Conservation (phyloP, 495 filamentous ascomycete species). For the Hypoxylon crocopeplum region DNA sequence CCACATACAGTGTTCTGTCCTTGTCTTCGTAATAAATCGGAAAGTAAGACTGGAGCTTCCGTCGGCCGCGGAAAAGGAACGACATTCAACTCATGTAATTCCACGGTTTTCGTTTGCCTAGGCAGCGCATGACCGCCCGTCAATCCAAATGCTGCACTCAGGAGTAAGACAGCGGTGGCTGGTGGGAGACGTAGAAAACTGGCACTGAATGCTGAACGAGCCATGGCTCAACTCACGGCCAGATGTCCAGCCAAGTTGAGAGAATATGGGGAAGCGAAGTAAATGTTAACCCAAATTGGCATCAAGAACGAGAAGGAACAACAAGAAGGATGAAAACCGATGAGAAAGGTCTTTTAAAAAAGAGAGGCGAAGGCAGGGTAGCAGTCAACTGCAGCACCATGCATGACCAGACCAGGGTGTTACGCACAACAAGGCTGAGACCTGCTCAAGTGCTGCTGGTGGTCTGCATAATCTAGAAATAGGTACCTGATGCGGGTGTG, state of each 20-base stretch:
- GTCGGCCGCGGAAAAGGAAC: conserved; percentile 53
- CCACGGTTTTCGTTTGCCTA: conserved; percentile 48
- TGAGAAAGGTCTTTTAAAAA: conserved; percentile 24
- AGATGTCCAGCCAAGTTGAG: conserved; percentile 15
- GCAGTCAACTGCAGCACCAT: conserved; percentile 33
- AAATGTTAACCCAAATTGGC: conserved; percentile 26
- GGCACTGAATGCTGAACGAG: conserved; percentile 36
- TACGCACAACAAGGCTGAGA: conserved; percentile 38
- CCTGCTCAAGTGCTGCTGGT: conserved; percentile 22
- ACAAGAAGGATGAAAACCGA: conserved; percentile 19
- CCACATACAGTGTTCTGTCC: conserved; percentile 55
- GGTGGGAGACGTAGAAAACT: conserved; percentile 51
- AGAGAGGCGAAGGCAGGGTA: conserved; percentile 35
- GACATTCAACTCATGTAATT: conserved; percentile 49
- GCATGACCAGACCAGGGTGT: conserved; percentile 30
- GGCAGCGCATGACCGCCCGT: conserved; percentile 46
- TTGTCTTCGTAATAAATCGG: conserved; percentile 47
- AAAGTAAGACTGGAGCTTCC: conserved; percentile 43
- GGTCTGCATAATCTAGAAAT: conserved; percentile 32
- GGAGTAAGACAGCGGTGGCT: conserved; percentile 49
- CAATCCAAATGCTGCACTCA: conserved; percentile 44
- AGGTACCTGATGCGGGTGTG: conserved; percentile 24
- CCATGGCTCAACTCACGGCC: conserved; percentile 38
- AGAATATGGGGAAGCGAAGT: conserved; percentile 1
- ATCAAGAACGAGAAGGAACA: conserved; percentile 35